These are phyloP conservation scores for Penicillium italicum DNA, from an alignment of 2,329 filamentous ascomycete species.

Conservation along the genomic window DNA sequence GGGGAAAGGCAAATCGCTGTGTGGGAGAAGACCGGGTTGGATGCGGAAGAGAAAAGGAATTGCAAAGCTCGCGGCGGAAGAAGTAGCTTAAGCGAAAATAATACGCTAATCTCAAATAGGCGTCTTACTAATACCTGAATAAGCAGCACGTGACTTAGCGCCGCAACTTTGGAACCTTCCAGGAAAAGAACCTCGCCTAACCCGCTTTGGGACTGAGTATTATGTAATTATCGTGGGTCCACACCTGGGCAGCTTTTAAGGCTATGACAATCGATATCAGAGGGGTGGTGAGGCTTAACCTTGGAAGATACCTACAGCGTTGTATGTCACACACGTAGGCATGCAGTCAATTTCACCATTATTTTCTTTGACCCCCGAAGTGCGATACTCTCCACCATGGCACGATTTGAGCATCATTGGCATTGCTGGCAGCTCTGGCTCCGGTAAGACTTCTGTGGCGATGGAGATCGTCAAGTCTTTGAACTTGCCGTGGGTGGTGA, in stretches of 20 bases:
- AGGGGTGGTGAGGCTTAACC: neutral
- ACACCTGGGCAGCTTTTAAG: neutral
- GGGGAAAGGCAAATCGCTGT: conserved; percentile 25
- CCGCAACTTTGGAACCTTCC: neutral
- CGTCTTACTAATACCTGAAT: neutral
- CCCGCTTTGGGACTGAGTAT: neutral
- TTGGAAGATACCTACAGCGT: neutral
- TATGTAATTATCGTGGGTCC: conserved; percentile 5
- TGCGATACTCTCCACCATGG: conserved; percentile 92
- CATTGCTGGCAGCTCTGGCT: conserved; percentile 91
- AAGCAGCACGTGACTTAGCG: neutral
- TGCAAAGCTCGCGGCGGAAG: conserved; percentile 16
- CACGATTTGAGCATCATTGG: conserved; percentile 94
- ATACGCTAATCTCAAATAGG: conserved; percentile 27
- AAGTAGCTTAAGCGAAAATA: conserved; percentile 20
- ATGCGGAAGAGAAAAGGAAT: conserved; percentile 20
- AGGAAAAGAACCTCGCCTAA: neutral
- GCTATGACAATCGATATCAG: neutral
- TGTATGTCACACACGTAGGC: conserved; percentile 4
- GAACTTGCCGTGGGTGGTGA: conserved; percentile 96
- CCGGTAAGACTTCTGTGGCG: conserved; percentile 89
- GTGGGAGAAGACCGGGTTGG: conserved; percentile 17
- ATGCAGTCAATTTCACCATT: conserved; percentile 42
- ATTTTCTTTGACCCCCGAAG: conserved; percentile 40
- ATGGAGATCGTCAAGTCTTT: conserved; percentile 85